Evolutionary conservation across 2,329 filamentous ascomycete species (phyloP).

Genomic region (Myriangium duriaei): DNA sequence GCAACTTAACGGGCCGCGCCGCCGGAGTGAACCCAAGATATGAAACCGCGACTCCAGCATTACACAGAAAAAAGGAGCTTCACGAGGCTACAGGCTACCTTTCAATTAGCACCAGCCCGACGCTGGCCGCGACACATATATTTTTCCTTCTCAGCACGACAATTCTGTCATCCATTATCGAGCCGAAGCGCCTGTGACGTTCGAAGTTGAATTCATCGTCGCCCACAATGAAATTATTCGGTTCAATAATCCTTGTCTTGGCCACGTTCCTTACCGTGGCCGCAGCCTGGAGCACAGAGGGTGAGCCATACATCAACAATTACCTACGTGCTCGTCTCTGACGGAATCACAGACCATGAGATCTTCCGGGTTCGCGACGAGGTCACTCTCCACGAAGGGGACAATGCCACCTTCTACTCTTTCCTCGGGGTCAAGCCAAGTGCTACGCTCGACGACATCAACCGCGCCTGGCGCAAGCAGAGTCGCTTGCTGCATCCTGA

Average conservation of each 20-base stretch:
- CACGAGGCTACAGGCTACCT: too few relatives aligned
- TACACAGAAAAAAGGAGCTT: too few relatives aligned
- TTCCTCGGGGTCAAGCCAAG: slow-evolving; percentile 65
- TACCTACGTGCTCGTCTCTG: slow-evolving; percentile 15
- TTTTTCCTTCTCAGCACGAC: too few relatives aligned
- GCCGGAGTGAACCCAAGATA: too few relatives aligned
- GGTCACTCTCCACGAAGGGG: slow-evolving; percentile 60
- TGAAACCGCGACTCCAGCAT: too few relatives aligned
- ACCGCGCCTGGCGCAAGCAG: slow-evolving; percentile 86
- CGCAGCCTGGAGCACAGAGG: slow-evolving; percentile 77
- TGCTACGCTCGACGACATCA: slow-evolving; percentile 77
- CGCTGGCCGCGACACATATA: too few relatives aligned
- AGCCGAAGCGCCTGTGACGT: too few relatives aligned
- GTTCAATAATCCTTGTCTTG: slow-evolving; percentile 56
- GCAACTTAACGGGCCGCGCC: too few relatives aligned
- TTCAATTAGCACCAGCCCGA: too few relatives aligned
- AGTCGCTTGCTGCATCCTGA: slow-evolving; percentile 78
- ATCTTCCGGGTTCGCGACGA: slow-evolving; percentile 95
- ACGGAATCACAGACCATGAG: slow-evolving; percentile 70
- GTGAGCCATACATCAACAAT: slow-evolving; percentile 32
- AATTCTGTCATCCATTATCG: too few relatives aligned
- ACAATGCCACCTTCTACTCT: slow-evolving; percentile 80
- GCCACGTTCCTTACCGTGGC: slow-evolving; percentile 54
- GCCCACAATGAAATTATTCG: slow-evolving; percentile 63
- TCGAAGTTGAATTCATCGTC: too few relatives aligned